Evolutionary conservation across 805 yeast genomes (phyloP).

Genomic region (Brettanomyces anomalus): DNA sequence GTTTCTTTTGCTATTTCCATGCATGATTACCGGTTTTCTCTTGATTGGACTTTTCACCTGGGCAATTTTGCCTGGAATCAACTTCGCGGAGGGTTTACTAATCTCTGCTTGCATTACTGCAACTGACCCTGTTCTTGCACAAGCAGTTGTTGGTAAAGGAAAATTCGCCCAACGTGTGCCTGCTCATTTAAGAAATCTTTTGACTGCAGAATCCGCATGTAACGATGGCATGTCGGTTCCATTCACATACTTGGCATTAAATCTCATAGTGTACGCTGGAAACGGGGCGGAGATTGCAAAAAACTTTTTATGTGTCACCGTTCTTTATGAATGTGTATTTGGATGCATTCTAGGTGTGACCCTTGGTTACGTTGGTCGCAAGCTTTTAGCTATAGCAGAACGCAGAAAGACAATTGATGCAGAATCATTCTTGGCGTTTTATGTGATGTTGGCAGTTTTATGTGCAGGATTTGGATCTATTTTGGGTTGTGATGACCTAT

Average conservation of each 20-base stretch:
- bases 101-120: slow-evolving; percentile 69
- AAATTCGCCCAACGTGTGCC: slow-evolving; percentile 61
- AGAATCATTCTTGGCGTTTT: slow-evolving; percentile 49
- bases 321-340: slow-evolving; percentile 53
- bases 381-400: slow-evolving; percentile 46
- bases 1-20: slow-evolving; percentile 50
- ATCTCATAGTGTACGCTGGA: slow-evolving; percentile 42
- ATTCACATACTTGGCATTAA: slow-evolving; percentile 52
- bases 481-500: slow-evolving; percentile 61
- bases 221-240: slow-evolving; percentile 72
- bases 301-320: slow-evolving; percentile 54
- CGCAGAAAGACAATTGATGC: slow-evolving; percentile 45
- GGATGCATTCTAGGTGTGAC: slow-evolving; percentile 44
- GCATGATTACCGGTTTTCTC: slow-evolving; percentile 67
- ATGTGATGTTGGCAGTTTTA: slow-evolving; percentile 44
- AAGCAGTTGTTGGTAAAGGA: slow-evolving; percentile 68
- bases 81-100: slow-evolving; percentile 46
- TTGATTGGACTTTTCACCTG: slow-evolving; percentile 55
- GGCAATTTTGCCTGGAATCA: slow-evolving; percentile 48
- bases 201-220: slow-evolving; percentile 67
- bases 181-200: slow-evolving; percentile 48
- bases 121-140: slow-evolving; percentile 68
- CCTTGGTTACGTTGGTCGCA: slow-evolving; percentile 43
- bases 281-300: slow-evolving; percentile 42
- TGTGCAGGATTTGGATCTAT: slow-evolving; percentile 57